Evolutionary conservation across 1,284 basidiomycete genomes (phyloP).

Genomic region (Mycena sp.): DNA sequence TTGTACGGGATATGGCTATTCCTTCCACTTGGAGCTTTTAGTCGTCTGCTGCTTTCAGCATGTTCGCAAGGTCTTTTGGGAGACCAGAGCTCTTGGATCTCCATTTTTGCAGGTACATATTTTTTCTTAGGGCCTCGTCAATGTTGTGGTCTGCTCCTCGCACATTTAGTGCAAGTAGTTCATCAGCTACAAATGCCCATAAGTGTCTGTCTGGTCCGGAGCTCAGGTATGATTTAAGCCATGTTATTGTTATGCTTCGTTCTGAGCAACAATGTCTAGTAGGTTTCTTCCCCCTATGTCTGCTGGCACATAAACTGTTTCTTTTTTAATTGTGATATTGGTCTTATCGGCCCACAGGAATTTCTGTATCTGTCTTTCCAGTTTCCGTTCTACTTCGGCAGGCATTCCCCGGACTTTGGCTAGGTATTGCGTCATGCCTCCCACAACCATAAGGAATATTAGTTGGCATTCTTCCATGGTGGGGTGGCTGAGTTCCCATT

Average conservation of each 20-base stretch:
- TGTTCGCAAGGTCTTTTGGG: slow-evolving; percentile 14
- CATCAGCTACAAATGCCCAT: neutral
- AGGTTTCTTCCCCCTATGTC: neutral
- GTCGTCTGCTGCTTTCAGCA: neutral
- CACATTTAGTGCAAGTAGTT: neutral
- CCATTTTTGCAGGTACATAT: slow-evolving; percentile 35
- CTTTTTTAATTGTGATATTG: too few relatives aligned
- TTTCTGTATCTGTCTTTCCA: too few relatives aligned
- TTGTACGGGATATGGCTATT: neutral
- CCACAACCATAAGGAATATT: slow-evolving; percentile 16
- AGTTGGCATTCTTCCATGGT: slow-evolving; percentile 19
- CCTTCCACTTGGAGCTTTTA: neutral
- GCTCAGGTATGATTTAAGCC: neutral
- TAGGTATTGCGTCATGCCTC: too few relatives aligned
- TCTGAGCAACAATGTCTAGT: neutral
- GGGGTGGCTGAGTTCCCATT: slow-evolving; percentile 15
- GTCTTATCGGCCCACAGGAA: too few relatives aligned
- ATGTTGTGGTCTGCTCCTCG: neutral
- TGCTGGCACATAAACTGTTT: neutral
- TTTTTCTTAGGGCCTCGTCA: slow-evolving; percentile 1
- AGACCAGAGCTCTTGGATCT: neutral
- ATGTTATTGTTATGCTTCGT: neutral
- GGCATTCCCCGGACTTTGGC: too few relatives aligned
- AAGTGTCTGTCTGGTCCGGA: neutral
- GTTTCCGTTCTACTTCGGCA: too few relatives aligned